Base-by-base conservation (phyloP, 1,284 basidiomycete genomes). In the Coniophora puteana region DNA sequence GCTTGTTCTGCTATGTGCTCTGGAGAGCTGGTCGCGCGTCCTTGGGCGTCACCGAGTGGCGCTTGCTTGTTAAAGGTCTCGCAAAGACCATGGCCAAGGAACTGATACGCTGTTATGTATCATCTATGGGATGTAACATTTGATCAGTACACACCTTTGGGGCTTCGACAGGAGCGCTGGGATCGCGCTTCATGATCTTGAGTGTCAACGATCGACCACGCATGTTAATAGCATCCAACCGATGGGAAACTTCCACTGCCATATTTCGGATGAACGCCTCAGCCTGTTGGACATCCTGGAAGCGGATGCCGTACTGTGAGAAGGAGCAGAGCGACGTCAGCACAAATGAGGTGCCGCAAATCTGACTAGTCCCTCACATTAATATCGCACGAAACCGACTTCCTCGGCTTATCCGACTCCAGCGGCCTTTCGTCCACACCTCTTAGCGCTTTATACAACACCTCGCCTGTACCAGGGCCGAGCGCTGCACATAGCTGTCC, bases 11-110 rank as follows among this genome's bases (percentile, higher is more conserved):
- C 86, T 36, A 99, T 87, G 32, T 81, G 62, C 29, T 66, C 70
- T 1, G 74, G 67, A 49, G 95, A 83, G 55, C 81, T 83, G 0
- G 90, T 93, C 3, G 90, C 80, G 17, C 67, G 66, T 2, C 85
- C 85, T 8, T 71, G 72, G 3, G 71, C 66, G 4, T 71, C 80
- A 7, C 71, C 65, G 1, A 94, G 67, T 2, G 77, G 62, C 0
- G 66, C 66, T 49, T 89, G 87, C 57, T 86, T 89, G 58, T 82
- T 93, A 66, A 85, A 88, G 1, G 81, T 74, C 40, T 93, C 83
- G 60, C 93, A 97, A 8, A 76, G 65, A 1, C 95, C 95, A 55
- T 98, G 94, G 0, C 95, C 95, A 51, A 98, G 73, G 50, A 97
- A 97, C 88, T 92, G 57, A 5, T 39, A 8, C n/a, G n/a, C n/a